A percentile compares a stretch with the other conserved stretches of the same genome.
phyloP scores from a whole-genome alignment of 768 basidiomycete species.

The Cyclocybe cylindracea region DNA sequence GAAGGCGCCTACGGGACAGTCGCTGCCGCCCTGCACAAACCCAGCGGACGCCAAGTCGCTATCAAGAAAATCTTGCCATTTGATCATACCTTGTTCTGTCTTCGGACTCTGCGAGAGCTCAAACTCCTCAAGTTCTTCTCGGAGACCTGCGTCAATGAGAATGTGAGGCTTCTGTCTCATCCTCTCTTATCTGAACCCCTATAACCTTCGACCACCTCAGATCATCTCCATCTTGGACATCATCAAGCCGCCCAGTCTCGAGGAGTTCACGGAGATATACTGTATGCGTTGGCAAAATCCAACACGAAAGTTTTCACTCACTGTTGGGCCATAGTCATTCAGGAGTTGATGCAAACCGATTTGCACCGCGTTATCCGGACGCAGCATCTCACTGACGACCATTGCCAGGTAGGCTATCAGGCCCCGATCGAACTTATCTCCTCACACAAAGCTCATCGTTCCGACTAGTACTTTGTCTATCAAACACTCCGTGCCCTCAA shows the following conservation, averaged over 20 bases:
- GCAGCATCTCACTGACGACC: conserved; percentile 88
- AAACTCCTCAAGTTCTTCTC: conserved; percentile 88
- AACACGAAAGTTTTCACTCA: conserved; percentile 4
- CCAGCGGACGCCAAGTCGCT: conserved; percentile 81
- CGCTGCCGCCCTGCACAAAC: conserved; percentile 83
- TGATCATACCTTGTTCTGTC: conserved; percentile 89
- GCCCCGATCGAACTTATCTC: conserved; percentile 38
- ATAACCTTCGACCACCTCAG: conserved; percentile 33
- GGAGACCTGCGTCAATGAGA: conserved; percentile 78
- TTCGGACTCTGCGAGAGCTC: conserved; percentile 88
- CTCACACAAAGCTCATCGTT: conserved; percentile 5
- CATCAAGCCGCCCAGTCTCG: conserved; percentile 73
- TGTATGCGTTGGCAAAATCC: conserved; percentile 40
- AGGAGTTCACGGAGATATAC: conserved; percentile 87
- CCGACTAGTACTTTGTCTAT: conserved; percentile 72
- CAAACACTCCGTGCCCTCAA: conserved; percentile 87
- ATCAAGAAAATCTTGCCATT: conserved; percentile 97
- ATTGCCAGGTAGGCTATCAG: conserved; percentile 60
- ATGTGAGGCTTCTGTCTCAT: conserved; percentile 40
- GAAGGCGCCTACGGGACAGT: conserved; percentile 93
- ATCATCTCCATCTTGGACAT: conserved; percentile 94
- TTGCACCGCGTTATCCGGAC: conserved; percentile 90
- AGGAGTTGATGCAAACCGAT: conserved; percentile 90
- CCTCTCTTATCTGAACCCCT: conserved; percentile 6
- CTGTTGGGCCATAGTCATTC: conserved; percentile 55